These are phyloP conservation scores for Actinomucor elegans DNA, from an alignment of 371 early-diverging fungal genomes.

Conservation along the genomic window DNA sequence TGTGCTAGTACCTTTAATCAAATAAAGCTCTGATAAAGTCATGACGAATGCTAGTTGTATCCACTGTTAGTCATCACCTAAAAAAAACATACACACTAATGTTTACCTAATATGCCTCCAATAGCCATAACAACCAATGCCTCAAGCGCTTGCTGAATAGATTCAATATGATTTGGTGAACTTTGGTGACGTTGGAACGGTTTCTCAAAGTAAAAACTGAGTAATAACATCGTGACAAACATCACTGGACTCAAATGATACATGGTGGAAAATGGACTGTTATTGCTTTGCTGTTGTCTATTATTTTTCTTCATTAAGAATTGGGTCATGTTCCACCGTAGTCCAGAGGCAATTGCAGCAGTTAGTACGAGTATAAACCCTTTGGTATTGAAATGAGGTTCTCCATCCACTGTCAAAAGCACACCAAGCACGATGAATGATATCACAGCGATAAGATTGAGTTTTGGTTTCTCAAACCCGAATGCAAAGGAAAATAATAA, in stretches of 20 bases:
- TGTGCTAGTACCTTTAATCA: conserved; percentile 82
- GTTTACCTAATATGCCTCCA: conserved; percentile 71
- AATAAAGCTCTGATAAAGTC: conserved; percentile 79
- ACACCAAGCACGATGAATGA: conserved; percentile 82
- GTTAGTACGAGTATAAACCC: conserved; percentile 70
- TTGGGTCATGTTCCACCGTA: conserved; percentile 86
- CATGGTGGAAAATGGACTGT: conserved; percentile 82
- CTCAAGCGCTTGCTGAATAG: not conserved
- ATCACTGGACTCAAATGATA: conserved; percentile 77
- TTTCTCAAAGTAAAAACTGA: conserved; percentile 60
- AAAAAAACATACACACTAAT: too few relatives aligned
- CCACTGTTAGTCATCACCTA: not conserved
- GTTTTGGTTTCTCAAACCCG: conserved; percentile 71
- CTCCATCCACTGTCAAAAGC: conserved; percentile 78
- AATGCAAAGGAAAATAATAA: conserved; percentile 89
- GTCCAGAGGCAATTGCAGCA: conserved; percentile 80
- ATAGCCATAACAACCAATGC: conserved; percentile 46
- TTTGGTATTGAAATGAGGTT: conserved; percentile 69
- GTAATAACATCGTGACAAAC: conserved; percentile 56
- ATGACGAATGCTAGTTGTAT: conserved; percentile 75
- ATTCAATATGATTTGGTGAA: conserved; percentile 23
- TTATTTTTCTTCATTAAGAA: conserved; percentile 58
- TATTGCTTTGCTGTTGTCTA: conserved; percentile 20
- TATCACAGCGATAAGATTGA: conserved; percentile 70
- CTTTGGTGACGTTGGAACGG: conserved; percentile 45